phyloP scores from a whole-genome alignment of 2,329 filamentous ascomycete genomes.

The Alternaria brassicicola region DNA sequence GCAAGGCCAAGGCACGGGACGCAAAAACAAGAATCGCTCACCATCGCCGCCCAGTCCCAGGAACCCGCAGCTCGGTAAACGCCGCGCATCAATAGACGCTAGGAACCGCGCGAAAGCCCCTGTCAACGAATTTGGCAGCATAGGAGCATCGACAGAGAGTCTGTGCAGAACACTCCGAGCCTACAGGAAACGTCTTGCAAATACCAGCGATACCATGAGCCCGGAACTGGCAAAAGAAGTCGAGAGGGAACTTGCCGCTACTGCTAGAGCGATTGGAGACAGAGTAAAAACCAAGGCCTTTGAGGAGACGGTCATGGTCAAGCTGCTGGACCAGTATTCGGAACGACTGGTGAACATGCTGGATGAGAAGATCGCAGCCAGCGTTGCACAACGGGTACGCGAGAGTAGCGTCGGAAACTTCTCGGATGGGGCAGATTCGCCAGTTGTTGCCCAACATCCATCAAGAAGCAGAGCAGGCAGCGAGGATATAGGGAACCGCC shows the following conservation, averaged over 20 bases:
- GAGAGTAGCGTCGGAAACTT: slow-evolving; percentile 42
- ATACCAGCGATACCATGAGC: slow-evolving; percentile 54
- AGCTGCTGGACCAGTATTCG: slow-evolving; percentile 76
- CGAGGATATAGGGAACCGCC: not conserved
- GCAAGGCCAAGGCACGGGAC: slow-evolving; percentile 26
- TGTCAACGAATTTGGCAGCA: slow-evolving; percentile 42
- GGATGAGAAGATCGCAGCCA: slow-evolving; percentile 68
- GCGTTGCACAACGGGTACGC: slow-evolving; percentile 45
- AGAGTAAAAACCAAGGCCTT: slow-evolving; percentile 48
- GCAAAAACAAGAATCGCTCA: slow-evolving; percentile 47
- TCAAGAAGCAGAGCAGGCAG: slow-evolving; percentile 13
- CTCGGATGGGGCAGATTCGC: slow-evolving; percentile 25
- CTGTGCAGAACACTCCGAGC: slow-evolving; percentile 62
- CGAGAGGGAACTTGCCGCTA: slow-evolving; percentile 62
- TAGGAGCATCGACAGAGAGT: slow-evolving; percentile 58
- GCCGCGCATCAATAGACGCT: slow-evolving; percentile 58
- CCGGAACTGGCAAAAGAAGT: slow-evolving; percentile 59
- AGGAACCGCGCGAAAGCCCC: slow-evolving; percentile 55
- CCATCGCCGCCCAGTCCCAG: slow-evolving; percentile 51
- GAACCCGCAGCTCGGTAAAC: slow-evolving; percentile 45
- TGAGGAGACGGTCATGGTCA: slow-evolving; percentile 55
- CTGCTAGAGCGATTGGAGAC: slow-evolving; percentile 53
- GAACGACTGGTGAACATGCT: slow-evolving; percentile 73
- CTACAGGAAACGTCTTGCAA: slow-evolving; percentile 64
- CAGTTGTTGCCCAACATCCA: slow-evolving; percentile 12